Percentiles rank a stretch among this genome's conserved stretches.
phyloP scores from a whole-genome alignment of 257 asterid species.

The Ilex aquifolium region DNA sequence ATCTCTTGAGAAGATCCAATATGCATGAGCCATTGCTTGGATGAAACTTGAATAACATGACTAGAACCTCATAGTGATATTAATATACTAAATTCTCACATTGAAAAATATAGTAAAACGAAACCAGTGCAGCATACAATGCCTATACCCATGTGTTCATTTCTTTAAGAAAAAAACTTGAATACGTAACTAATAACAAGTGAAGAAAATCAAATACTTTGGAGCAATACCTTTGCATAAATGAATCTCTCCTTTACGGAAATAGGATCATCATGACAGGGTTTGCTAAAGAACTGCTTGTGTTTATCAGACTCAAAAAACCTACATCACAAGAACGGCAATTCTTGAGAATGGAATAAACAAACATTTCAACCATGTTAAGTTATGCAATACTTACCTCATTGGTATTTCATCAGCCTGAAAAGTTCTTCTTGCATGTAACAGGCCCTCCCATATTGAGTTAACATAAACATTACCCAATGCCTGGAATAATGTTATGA shows the following conservation, averaged over 20 bases:
- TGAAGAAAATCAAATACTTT: constrained; percentile 7
- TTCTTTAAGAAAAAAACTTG: background rate
- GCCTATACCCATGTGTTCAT: background rate
- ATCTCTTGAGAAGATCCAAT: no score
- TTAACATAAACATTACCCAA: constrained; percentile 73
- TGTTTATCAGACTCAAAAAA: constrained; percentile 58
- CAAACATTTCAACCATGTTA: background rate
- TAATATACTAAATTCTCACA: no score
- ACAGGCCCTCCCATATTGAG: constrained; percentile 83
- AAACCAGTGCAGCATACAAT: no score
- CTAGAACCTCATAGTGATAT: no score
- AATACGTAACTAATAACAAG: background rate
- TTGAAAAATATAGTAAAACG: no score
- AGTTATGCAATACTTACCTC: constrained; percentile 38
- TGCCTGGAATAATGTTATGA: constrained; percentile 69
- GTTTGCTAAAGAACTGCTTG: constrained; percentile 67
- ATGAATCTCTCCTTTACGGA: constrained; percentile 88
- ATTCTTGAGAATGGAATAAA: background rate
- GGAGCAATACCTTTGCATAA: constrained; percentile 71
- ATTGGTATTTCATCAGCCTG: constrained; percentile 92
- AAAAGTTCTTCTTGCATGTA: constrained; percentile 62
- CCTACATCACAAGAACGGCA: constrained; percentile 31
- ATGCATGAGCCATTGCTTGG: no score
- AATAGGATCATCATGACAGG: constrained; percentile 69
- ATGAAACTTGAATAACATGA: no score